These are phyloP conservation scores for Starmerella scarabaei DNA, from an alignment of 805 yeast genomes.

Conservation along the genomic window DNA sequence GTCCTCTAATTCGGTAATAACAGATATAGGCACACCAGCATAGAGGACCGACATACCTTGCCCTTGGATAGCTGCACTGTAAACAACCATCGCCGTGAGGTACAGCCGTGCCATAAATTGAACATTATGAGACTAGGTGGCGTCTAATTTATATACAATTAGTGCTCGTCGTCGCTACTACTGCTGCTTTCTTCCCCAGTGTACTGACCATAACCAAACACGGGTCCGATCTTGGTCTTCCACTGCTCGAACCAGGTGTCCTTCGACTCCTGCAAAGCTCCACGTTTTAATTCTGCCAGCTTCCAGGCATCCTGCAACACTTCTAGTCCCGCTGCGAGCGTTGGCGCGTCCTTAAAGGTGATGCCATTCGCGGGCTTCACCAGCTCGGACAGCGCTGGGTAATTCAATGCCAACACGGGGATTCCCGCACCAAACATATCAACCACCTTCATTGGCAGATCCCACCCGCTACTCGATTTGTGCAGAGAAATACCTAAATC, in stretches of 20 bases:
- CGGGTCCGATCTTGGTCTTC: slow-evolving; percentile 38
- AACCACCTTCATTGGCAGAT: slow-evolving; percentile 92
- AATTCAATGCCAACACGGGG: slow-evolving; percentile 71
- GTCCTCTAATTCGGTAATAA: slow-evolving; percentile 60
- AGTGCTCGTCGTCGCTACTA: slow-evolving; percentile 13
- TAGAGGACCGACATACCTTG: slow-evolving; percentile 13
- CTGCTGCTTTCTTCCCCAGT: slow-evolving; percentile 20
- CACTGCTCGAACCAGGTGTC: slow-evolving; percentile 69
- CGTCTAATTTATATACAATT: too few species aligned
- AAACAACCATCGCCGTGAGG: neutral
- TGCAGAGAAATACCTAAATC: slow-evolving; percentile 87
- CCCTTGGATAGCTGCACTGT: neutral
- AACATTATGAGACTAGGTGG: neutral
- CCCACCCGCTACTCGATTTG: slow-evolving; percentile 82
- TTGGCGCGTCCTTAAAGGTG: slow-evolving; percentile 33
- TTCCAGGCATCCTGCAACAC: slow-evolving; percentile 25
- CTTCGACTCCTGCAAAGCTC: slow-evolving; percentile 62
- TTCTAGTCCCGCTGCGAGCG: slow-evolving; percentile 35
- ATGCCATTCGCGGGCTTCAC: slow-evolving; percentile 67
- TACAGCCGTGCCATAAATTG: neutral
- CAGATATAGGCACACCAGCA: slow-evolving; percentile 23
- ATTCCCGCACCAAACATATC: slow-evolving; percentile 94
- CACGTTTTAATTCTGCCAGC: slow-evolving; percentile 37
- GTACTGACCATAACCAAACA: slow-evolving; percentile 29
- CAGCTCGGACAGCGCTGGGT: slow-evolving; percentile 66